These are phyloP conservation scores for Fraxinus sp. DNA, from an alignment of 305 asterid species.

Conservation along the genomic window DNA sequence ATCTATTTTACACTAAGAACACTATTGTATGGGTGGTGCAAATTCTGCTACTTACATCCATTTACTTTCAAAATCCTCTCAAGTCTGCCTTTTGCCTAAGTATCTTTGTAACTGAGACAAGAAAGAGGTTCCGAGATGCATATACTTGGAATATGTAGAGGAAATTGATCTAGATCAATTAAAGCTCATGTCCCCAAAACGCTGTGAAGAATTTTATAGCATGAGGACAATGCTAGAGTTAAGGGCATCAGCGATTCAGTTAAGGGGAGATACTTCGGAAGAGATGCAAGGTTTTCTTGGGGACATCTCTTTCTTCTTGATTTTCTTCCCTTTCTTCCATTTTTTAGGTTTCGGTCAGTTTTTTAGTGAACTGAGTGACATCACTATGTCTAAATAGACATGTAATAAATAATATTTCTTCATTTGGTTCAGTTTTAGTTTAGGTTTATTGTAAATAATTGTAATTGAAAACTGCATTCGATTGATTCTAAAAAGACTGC, in stretches of 20 bases:
- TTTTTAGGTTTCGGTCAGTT: background rate
- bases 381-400: background rate
- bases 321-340: background rate
- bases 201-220: background rate
- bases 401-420: background rate
- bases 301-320: background rate
- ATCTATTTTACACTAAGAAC: background rate
- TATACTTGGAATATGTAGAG: background rate
- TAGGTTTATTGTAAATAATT: background rate
- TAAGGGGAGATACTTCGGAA: background rate
- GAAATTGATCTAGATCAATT: background rate
- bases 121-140: background rate
- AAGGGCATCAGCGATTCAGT: background rate
- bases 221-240: background rate
- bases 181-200: background rate
- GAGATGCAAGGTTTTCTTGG: background rate
- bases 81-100: background rate
- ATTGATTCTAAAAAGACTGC: background rate
- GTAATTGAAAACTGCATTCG: background rate
- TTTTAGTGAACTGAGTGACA: background rate
- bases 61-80: background rate
- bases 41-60: background rate
- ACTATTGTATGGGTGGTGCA: background rate
- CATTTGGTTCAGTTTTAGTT: background rate
- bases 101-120: background rate